A percentile compares a stretch with the other conserved stretches of the same genome.
Conservation (phyloP, 1,284 basidiomycete genomes). For the Cystobasidiaceae sp. region DNA sequence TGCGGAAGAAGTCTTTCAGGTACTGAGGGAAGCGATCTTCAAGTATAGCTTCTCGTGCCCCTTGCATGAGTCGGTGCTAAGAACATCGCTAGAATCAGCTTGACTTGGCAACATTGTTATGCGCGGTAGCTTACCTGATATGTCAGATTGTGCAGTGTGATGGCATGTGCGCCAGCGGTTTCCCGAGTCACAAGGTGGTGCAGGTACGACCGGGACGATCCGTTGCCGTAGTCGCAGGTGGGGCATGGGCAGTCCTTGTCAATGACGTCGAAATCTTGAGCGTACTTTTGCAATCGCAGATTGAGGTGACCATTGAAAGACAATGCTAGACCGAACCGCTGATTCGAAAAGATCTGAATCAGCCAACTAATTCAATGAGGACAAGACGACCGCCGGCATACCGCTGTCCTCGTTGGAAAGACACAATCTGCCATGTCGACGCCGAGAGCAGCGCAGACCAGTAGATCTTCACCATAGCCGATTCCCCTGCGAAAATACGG, state of each 20-base stretch:
- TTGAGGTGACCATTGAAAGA: slow-evolving; percentile 72
- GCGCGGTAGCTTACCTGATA: slow-evolving; percentile 50
- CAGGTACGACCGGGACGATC: slow-evolving; percentile 60
- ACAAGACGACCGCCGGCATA: background rate
- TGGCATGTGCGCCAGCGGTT: slow-evolving; percentile 65
- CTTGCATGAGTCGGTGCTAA: slow-evolving; percentile 66
- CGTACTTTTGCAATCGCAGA: slow-evolving; percentile 67
- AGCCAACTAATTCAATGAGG: background rate
- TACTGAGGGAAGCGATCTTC: slow-evolving; percentile 68
- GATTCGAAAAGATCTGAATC: background rate
- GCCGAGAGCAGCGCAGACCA: slow-evolving; percentile 80
- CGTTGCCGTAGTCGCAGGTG: slow-evolving; percentile 59
- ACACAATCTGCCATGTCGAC: slow-evolving; percentile 88
- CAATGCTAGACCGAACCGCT: slow-evolving; percentile 73
- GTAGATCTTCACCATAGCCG: slow-evolving; percentile 79
- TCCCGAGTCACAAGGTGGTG: slow-evolving; percentile 68
- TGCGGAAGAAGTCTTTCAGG: slow-evolving; percentile 63
- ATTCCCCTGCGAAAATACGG: too few relatives aligned
- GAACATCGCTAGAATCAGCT: background rate
- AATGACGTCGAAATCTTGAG: slow-evolving; percentile 62
- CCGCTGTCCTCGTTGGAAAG: slow-evolving; percentile 71
- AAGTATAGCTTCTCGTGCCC: slow-evolving; percentile 68
- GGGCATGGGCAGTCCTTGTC: slow-evolving; percentile 71
- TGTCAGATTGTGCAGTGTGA: slow-evolving; percentile 37
- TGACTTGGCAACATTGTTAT: background rate